Conservation (phyloP, 2,329 filamentous ascomycete species). For the Stenocarpella maydis region DNA sequence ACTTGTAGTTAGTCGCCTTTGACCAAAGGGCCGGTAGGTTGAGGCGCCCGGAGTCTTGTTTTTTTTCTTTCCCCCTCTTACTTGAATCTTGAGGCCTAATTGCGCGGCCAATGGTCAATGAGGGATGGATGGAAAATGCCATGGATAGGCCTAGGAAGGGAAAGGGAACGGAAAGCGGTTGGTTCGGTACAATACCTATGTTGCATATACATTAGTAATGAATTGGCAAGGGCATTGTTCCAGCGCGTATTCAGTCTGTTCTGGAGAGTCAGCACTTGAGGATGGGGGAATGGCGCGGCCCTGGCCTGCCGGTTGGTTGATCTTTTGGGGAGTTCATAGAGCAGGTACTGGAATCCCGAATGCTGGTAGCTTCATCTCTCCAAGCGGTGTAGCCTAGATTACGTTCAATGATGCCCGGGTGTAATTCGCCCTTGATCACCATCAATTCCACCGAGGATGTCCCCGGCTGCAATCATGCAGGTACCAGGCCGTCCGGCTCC, state of each 20-base stretch:
- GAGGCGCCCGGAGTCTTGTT: conserved; percentile 3
- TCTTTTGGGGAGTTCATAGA: not conserved
- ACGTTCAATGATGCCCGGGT: not conserved
- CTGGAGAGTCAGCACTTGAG: not conserved
- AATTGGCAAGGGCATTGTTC: conserved; percentile 23
- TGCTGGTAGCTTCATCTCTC: not conserved
- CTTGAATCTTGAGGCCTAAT: not conserved
- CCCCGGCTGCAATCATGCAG: not conserved
- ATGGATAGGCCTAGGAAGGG: not conserved
- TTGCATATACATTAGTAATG: conserved; percentile 23
- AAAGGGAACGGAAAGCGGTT: not conserved
- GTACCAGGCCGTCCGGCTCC: not conserved
- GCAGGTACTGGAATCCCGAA: not conserved
- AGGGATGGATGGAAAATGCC: not conserved
- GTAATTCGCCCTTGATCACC: not conserved
- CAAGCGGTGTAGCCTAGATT: not conserved
- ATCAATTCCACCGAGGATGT: not conserved
- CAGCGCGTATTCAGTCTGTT: not conserved
- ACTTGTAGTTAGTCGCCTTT: not conserved
- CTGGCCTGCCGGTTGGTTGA: too few species aligned
- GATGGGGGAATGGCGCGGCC: not conserved
- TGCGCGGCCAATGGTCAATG: not conserved
- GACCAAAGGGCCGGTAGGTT: not conserved
- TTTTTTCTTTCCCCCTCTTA: too few species aligned
- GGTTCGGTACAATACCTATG: conserved; percentile 22